Evolutionary conservation across 495 filamentous ascomycete species (phyloP), one percentile per base, ranked within the genome.

Genomic region (Penicillium egyptiacum): DNA sequence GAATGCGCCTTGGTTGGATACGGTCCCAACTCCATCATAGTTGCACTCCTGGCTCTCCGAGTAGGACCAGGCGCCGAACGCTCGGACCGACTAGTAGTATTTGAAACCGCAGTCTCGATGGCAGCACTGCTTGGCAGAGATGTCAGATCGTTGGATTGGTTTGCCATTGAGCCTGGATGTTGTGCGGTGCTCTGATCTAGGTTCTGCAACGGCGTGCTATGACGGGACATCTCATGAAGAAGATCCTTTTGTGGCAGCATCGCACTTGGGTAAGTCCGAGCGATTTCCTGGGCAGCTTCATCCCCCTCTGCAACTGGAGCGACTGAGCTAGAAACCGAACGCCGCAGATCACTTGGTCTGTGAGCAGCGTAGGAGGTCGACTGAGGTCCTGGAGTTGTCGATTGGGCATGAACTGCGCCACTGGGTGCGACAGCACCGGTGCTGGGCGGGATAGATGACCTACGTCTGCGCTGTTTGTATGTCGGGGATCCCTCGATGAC

Each of bases 1-100:
- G 92, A 96, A 71, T 98, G 94, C 10, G 91, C 93, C 71, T 98
- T 98, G 63, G 95, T 90, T 12, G 94, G 92, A 70, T 98, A 98
- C 40, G 94, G 94, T 35, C 91, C 92, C 51, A 96, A 80, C 71
- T 98, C 95, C 89, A 94, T 92, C 76, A 94, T 87, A 9, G 94
- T 98, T 59, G 95, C 94, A 63, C 92, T 97, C 58, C 94, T 84
- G 55, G 94, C 95, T 67, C 95, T 83, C 64, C 94, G 88, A 58
- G 91, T 84, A 50, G 93, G 91, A 60, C 86, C 87, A 40, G 79
- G 74, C 60, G 82, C 86, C 45, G 76, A 75, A 30, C 89, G 84
- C 43, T 90, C 85, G 61, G 85, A 75, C 55, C 82, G 78, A 55
- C 71, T 77, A 57, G 81, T 77, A 64, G 84, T 88, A 68, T 76